phyloP scores from a whole-genome alignment of 805 yeast species.

The Brettanomyces custersianus region DNA sequence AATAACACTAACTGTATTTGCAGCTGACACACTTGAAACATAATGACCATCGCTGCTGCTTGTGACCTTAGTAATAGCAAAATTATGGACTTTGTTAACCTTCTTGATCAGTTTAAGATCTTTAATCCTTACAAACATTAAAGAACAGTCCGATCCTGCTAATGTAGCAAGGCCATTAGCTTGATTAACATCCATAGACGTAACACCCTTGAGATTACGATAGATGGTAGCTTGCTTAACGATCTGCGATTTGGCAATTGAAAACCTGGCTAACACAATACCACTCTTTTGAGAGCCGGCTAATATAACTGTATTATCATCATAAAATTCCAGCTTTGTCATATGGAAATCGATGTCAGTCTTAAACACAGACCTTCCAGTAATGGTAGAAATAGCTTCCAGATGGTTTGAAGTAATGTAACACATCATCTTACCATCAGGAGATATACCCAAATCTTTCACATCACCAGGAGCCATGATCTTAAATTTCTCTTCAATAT shows the following conservation, averaged over 20 bases:
- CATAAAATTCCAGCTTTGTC: constrained; percentile 25
- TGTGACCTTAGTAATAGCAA: constrained; percentile 67
- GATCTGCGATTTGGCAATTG: constrained; percentile 32
- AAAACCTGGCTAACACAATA: constrained; percentile 34
- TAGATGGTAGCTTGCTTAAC: constrained; percentile 34
- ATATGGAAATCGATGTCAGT: constrained; percentile 17
- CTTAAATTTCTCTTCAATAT: constrained; percentile 44
- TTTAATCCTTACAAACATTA: constrained; percentile 43
- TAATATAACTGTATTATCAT: constrained; percentile 29
- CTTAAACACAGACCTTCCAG: constrained; percentile 32
- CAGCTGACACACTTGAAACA: constrained; percentile 69
- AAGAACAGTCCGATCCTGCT: constrained; percentile 60
- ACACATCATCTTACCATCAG: constrained; percentile 55
- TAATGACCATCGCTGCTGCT: constrained; percentile 61
- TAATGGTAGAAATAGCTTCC: constrained; percentile 39
- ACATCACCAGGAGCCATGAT: constrained; percentile 45
- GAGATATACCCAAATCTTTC: constrained; percentile 60
- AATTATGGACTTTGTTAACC: constrained; percentile 57
- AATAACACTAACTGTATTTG: constrained; percentile 59
- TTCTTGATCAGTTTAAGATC: constrained; percentile 43
- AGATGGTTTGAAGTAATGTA: constrained; percentile 51
- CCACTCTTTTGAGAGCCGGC: constrained; percentile 40
- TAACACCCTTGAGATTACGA: constrained; percentile 44
- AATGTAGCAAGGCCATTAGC: constrained; percentile 37
- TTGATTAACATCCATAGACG: constrained; percentile 38